Evolutionary conservation across 1,139 yeast species (phyloP).

Genomic region (Sporopachydermia cereana): DNA sequence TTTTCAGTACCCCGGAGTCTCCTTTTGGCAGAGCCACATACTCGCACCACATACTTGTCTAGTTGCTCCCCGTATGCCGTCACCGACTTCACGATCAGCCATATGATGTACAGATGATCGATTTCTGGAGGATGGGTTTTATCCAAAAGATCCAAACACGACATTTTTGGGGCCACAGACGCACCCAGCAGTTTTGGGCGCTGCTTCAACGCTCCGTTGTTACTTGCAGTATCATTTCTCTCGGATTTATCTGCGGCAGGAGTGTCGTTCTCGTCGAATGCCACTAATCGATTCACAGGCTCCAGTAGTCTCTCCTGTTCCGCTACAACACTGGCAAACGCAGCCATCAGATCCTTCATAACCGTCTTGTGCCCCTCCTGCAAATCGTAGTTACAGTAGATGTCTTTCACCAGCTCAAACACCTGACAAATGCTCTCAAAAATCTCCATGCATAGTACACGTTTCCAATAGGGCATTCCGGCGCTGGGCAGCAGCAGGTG

Average conservation of each 20-base stretch:
- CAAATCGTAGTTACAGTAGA: conserved; percentile 54
- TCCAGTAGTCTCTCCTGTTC: conserved; percentile 6
- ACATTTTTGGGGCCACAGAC: conserved; percentile 31
- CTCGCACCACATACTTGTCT: conserved; percentile 39
- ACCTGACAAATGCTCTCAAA: conserved; percentile 51
- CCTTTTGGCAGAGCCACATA: conserved; percentile 15
- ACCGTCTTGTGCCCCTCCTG: conserved; percentile 48
- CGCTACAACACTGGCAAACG: conserved; percentile 23
- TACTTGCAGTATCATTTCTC: conserved; percentile 7
- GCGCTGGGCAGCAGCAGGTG: conserved; percentile 46
- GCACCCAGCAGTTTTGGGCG: not conserved
- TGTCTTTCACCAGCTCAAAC: conserved; percentile 35
- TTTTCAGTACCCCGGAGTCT: not conserved
- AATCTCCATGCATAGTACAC: conserved; percentile 59
- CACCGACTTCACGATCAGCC: conserved; percentile 44
- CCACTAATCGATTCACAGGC: not conserved
- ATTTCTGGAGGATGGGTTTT: conserved; percentile 56
- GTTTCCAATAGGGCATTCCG: conserved; percentile 54
- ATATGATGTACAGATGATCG: conserved; percentile 52
- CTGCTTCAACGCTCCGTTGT: conserved; percentile 5
- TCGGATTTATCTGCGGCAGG: not conserved
- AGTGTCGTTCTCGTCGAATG: conserved; percentile 5
- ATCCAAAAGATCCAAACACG: conserved; percentile 66
- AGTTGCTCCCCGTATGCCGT: conserved; percentile 57
- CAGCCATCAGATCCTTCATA: conserved; percentile 43